These are phyloP conservation scores for Mycena belliarum DNA, from an alignment of 768 basidiomycete genomes.

Conservation along the genomic window DNA sequence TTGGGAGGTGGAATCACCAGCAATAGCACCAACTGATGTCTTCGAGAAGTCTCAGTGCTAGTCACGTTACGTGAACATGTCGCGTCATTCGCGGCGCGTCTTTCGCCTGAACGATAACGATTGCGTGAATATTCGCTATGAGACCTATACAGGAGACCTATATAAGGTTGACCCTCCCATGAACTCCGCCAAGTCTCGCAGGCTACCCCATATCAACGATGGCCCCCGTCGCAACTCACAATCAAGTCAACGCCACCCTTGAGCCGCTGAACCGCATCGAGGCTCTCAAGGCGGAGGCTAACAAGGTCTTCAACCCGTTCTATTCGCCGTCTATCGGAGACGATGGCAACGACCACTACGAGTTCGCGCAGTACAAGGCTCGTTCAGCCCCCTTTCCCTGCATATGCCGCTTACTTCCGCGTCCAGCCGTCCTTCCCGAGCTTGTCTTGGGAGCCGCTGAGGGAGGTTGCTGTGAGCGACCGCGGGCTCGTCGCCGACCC, in stretches of 20 bases:
- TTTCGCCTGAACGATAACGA: background rate
- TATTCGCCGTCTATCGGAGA: conserved; percentile 62
- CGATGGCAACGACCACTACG: conserved; percentile 51
- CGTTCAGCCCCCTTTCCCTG: conserved; percentile 5
- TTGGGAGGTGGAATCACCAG: background rate
- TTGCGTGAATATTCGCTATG: conserved; percentile 4
- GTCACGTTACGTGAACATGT: conserved; percentile 13
- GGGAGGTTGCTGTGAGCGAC: conserved; percentile 59
- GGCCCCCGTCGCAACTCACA: conserved; percentile 52
- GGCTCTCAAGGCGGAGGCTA: conserved; percentile 26
- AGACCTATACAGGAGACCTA: background rate
- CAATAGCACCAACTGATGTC: too few relatives aligned
- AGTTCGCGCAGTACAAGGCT: conserved; percentile 63
- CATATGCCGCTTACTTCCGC: background rate
- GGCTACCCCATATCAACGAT: conserved; percentile 30
- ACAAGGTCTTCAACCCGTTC: conserved; percentile 59
- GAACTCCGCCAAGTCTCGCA: background rate
- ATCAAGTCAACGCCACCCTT: conserved; percentile 22
- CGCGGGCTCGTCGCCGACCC: conserved; percentile 71
- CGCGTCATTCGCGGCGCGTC: conserved; percentile 7
- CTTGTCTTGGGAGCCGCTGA: conserved; percentile 64
- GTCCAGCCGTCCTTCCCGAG: conserved; percentile 64
- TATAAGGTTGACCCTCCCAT: background rate
- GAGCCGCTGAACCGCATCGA: conserved; percentile 23
- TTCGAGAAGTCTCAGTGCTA: too few relatives aligned